Base-by-base conservation (phyloP, 192 early-diverging fungal species). In the Linnemannia hyalina region DNA sequence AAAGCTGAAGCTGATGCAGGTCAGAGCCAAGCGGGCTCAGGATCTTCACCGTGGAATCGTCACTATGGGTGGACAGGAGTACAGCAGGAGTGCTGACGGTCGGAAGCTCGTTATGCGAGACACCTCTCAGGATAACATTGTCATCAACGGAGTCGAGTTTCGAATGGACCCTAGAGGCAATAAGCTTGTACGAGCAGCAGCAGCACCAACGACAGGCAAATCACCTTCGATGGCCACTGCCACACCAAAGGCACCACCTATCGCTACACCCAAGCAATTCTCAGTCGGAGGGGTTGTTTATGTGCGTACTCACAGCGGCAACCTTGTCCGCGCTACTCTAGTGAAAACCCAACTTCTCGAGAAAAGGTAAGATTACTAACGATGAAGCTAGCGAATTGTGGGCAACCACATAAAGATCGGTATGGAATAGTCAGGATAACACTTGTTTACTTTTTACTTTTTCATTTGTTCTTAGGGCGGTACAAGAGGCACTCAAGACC, bases 301-400 rank as follows among this genome's bases (percentile, higher is more conserved):
- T 54, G 88, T 88, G n/a, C 79, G 88, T 1, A 88, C 88, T 4
- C 84, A 40, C 22, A 84, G 74, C 35, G 88, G 88, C 55, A 88
- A 88, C 73, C 77, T 88, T 52, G 80, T 88, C 15, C 75, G 88
- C 41, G 88, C 88, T 23, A 81, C 70, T 16, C 74, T 88, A 3
- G 82, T 79, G 22, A 76, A 88, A 54, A 75, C 70, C 8, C 76
- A 84, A 23, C 57, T 85, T 6, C 79, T 83, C 16, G 40, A 70
- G 13, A 85, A 84, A 81, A 73, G 76, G 76, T 80, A 85, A 75
- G 70, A 35, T 15, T 29, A 9, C 13, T 9, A 29, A 44, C 32
- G 42, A 55, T 42, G 29, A 20, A 8, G 1, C 36, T n/a, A 35
- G 6, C 23, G 9, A 32, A 4, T 65, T 7, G 38, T 49, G 10